Base-by-base conservation (phyloP, 371 early-diverging fungal species). In the Mucor sp. region DNA sequence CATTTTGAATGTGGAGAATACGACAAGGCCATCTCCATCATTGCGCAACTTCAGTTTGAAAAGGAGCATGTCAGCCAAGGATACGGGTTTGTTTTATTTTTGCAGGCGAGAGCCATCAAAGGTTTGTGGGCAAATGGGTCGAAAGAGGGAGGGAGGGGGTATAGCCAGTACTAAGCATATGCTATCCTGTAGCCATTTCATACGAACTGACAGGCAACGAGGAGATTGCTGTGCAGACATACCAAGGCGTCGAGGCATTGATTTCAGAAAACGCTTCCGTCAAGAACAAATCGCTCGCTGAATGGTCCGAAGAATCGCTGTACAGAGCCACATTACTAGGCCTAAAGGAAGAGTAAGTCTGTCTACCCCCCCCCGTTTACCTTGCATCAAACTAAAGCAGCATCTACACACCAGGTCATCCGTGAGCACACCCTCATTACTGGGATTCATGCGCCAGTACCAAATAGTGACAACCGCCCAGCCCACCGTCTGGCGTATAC, bases 221-320 rank as follows among this genome's bases (percentile, higher is more conserved):
- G 23, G 67, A 71, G 6, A 74, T 65, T 23, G 89, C 90, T 17
- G 70, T 86, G 53, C 74, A 72, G 4, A 75, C 70, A 3, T 91
- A 91, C 63, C 82, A 83, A 41, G 78, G 77, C 23, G 83, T 85
- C 14, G 70, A 79, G 5, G 15, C 50, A 6, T 68, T 85, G 25
- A 63, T 88, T 15, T 68, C 71, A 14, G 73, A 80, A 55, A 63
- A 75, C 33, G 64, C 83, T 43, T 56, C 59, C 30, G 75, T 74
- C 28, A 76, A 73, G 63, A 62, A 78, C 27, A 84, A 80, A 21
- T 84, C 88, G 60, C 71, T 89, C 59, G 69, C 76, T 15, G 82
- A 87, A 56, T 91, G 93, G 91, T 73, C 86, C 9, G 92, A 93
- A 63, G 85, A 87, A 59, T 89, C 90, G 8, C 76, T 93, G 58